Base-by-base conservation (phyloP, 75 land plant species). In the Picea sitchensis region DNA sequence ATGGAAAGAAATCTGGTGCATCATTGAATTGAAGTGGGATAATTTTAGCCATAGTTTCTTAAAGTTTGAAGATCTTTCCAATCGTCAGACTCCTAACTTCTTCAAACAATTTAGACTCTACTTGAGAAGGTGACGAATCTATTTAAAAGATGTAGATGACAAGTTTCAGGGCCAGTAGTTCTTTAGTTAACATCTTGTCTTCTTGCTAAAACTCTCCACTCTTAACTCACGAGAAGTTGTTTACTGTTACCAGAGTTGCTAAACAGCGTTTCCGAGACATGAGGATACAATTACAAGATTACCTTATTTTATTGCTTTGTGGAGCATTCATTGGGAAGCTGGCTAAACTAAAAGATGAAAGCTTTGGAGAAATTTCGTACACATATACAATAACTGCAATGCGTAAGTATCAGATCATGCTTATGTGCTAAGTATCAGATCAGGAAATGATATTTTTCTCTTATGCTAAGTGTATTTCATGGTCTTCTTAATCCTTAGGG, bases 251-350 rank as follows among this genome's bases (percentile, higher is more conserved):
- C 59, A 97, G 99, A 85, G 83, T 91, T 81, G 82, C 82, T 18
- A 91, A 95, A 82, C 99, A 97, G 81, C 85, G 98, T 41, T 91
- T 97, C 58, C 84, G 98, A 21, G 99, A 97, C 75, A 91, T 92
- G 59, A 83, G 85, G 65, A 65, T 95, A 73, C 95, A 90, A 80
- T 88, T 84, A 71, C 90, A 89, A 62, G 99, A 97, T 83, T 97
- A 85, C 83, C 75, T 97, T n/a, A 93, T 97, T 44, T 79, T 97
- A 71, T 77, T 95, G 41, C 87, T 97, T 68, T 92, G 92, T 81
- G 99, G 99, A 78, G 90, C 88, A 34, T 95, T 91, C 87, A 78
- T 97, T 76, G 99, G 99, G 58, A 84, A 89, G 54, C 91, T 97
- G 75, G 87, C 99, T 30, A 87, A 96, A 83, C 84, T 87, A 79